Percentiles rank a stretch among this genome's conserved stretches.
phyloP scores from a whole-genome alignment of 176 grass and related monocot genomes.

The Echinochloa phyllopogon region DNA sequence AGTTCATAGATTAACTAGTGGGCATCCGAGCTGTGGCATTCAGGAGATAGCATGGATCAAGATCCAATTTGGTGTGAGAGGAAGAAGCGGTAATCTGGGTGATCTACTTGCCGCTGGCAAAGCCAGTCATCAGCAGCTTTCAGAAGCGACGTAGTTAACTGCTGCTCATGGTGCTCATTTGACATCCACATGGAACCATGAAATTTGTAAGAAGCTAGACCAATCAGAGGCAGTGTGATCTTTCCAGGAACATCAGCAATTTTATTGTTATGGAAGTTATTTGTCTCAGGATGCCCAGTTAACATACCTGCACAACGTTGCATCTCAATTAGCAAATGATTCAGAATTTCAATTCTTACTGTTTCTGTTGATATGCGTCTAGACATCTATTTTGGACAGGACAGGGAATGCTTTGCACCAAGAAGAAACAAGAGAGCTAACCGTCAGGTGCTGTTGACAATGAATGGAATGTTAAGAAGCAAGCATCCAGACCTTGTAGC shows the following conservation, averaged over 20 bases:
- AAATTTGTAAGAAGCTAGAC: conserved; percentile 70
- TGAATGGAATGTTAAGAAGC: conserved; percentile 83
- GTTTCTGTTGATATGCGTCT: not conserved
- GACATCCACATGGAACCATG: conserved; percentile 62
- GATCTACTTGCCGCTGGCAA: conserved; percentile 54
- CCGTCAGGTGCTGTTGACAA: conserved; percentile 48
- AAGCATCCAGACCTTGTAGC: conserved; percentile 75
- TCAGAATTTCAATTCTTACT: conserved; percentile 14
- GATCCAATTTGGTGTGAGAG: conserved; percentile 48
- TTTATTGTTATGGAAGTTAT: conserved; percentile 37
- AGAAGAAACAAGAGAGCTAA: conserved; percentile 29
- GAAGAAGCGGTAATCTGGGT: conserved; percentile 81
- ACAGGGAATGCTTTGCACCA: conserved; percentile 7
- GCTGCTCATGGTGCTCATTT: conserved; percentile 47
- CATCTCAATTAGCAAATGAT: conserved; percentile 32
- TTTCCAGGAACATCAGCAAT: conserved; percentile 43
- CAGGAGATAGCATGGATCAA: conserved; percentile 14
- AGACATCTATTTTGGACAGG: not conserved
- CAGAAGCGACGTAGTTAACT: conserved; percentile 55
- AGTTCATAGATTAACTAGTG: conserved; percentile 24
- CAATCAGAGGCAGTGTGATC: conserved; percentile 60
- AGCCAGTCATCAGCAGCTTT: conserved; percentile 73
- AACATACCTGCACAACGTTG: conserved; percentile 42
- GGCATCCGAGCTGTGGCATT: conserved; percentile 4
- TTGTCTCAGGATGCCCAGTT: conserved; percentile 37